A percentile compares a stretch with the other conserved stretches of the same genome.
Conservation (phyloP, 108 stramenopile genomes). For the Cylindrotheca closterium region DNA sequence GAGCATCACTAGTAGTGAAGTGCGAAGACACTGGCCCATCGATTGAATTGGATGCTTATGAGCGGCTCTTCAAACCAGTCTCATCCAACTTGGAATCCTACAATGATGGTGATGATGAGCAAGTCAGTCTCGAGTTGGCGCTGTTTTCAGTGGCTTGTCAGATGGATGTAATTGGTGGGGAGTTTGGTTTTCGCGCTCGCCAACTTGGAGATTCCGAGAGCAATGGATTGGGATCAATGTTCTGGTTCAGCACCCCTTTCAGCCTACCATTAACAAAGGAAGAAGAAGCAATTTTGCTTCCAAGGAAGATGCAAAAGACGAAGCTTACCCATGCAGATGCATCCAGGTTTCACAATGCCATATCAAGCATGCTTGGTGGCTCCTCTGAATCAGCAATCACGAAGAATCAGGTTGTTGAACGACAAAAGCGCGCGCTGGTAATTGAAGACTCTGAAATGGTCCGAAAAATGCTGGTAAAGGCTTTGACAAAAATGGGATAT, state of each 20-base stretch:
- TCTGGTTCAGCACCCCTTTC: slow-evolving; percentile 67
- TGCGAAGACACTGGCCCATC: slow-evolving; percentile 72
- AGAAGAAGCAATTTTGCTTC: neutral
- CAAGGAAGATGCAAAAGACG: neutral
- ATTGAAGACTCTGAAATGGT: slow-evolving; percentile 70
- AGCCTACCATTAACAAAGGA: slow-evolving; percentile 3
- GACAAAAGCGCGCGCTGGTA: slow-evolving; percentile 43
- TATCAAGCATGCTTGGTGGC: neutral
- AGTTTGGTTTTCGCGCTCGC: slow-evolving; percentile 54
- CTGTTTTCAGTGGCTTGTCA: slow-evolving; percentile 62
- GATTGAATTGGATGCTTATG: slow-evolving; percentile 43
- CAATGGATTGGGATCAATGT: slow-evolving; percentile 36
- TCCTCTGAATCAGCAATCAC: neutral
- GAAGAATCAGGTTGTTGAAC: neutral
- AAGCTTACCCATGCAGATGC: slow-evolving; percentile 1
- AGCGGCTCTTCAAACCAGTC: slow-evolving; percentile 52
- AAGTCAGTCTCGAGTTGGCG: slow-evolving; percentile 35
- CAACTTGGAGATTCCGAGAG: slow-evolving; percentile 14
- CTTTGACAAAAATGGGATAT: slow-evolving; percentile 56
- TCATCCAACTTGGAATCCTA: neutral
- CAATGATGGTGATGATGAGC: slow-evolving; percentile 1
- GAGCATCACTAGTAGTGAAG: slow-evolving; percentile 6
- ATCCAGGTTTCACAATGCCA: slow-evolving; percentile 2
- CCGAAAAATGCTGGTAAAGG: slow-evolving; percentile 51
- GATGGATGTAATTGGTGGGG: slow-evolving; percentile 53